Percentiles rank a stretch among this genome's conserved stretches.
These are phyloP conservation scores for Entamoeba dispar DNA, from an alignment of 208 protist genomes.

Conservation along the genomic window DNA sequence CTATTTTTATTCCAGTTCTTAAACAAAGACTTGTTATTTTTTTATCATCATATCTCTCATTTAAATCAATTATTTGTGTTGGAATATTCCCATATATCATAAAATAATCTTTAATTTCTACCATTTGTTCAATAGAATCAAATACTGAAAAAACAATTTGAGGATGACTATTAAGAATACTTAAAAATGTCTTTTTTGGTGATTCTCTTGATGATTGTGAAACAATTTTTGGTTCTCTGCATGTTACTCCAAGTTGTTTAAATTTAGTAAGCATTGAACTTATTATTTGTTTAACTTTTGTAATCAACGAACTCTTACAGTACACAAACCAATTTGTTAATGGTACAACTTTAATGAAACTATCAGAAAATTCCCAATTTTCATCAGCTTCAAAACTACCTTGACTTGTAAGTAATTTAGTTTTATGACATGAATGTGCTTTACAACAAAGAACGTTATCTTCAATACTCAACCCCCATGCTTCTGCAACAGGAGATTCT, in stretches of 20 bases:
- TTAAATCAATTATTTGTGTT: background rate
- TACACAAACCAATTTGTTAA: background rate
- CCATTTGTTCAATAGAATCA: background rate
- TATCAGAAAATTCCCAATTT: background rate
- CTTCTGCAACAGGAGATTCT: background rate
- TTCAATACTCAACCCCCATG: background rate
- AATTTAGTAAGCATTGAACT: background rate
- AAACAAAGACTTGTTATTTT: background rate
- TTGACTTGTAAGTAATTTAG: background rate
- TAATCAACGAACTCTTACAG: background rate
- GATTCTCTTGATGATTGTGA: background rate
- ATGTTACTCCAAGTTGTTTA: background rate
- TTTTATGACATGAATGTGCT: background rate
- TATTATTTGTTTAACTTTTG: background rate
- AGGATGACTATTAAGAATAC: background rate
- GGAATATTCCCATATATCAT: background rate
- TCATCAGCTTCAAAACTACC: background rate
- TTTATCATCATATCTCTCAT: too few species aligned
- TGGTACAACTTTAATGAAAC: background rate
- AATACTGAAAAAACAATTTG: background rate
- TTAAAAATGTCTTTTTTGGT: background rate
- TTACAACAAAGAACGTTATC: background rate
- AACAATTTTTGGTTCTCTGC: background rate
- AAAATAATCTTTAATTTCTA: background rate
- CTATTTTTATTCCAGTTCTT: background rate